Evolutionary conservation across 768 basidiomycete genomes (phyloP), one percentile per base, ranked within the genome.

Genomic region (Lentinula aciculospora): DNA sequence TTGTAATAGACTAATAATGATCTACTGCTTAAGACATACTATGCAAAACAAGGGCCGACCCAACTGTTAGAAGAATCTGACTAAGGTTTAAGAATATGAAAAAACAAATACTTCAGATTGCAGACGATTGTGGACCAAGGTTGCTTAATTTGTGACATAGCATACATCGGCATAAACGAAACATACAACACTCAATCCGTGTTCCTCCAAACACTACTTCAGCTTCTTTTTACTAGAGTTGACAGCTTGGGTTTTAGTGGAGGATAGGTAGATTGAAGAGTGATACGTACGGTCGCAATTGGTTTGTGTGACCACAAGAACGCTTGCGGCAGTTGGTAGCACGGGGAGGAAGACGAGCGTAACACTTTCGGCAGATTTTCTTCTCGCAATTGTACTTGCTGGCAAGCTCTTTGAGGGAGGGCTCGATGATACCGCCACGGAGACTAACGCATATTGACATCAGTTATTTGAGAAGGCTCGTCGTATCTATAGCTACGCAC

Each of bases 301-400:
- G 92, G 61, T 85, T 88, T 47, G 89, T 91, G 74, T 92, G 91
- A 19, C 94, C 94, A 69, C 94, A 96, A 59, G 85, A 82, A 64
- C 94, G 83, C 81, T 96, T 96, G 72, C 96, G 83, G 87, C 97
- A 98, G 85, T 99, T 98, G 79, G 95, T 98, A 36, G 97, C 97
- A 72, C 97, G 94, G 55, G 95, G 96, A 63, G 97, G 96, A 66
- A 98, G 96, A 67, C 97, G 96, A 45, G 97, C 97, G 74, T 98
- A 98, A 81, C 97, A 98, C 76, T 98, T 98, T 75, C 97, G 94
- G 84, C 97, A 98, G 68, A 98, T 98, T 73, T 95, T 92, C 83
- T 96, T 96, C 77, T 97, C 94, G 74, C 94, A 98, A 79, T 98
- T 98, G 86, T 94, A 97, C 75, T 96, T 96, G 72, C 88, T 82